phyloP scores from a whole-genome alignment of 805 yeast genomes.

The Spathaspora arborariae region DNA sequence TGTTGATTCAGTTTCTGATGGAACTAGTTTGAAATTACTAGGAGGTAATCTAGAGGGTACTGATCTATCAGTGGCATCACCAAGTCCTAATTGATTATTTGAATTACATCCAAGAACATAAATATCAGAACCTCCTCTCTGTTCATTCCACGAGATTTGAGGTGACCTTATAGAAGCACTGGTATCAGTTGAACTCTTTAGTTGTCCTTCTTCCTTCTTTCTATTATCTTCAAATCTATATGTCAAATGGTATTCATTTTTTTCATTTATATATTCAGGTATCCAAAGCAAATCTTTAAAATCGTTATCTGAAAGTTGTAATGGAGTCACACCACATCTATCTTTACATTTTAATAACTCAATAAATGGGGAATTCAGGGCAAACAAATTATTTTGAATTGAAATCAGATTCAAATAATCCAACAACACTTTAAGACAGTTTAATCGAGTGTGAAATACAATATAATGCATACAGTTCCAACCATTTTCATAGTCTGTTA shows the following conservation, averaged over 20 bases:
- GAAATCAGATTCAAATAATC: slow-evolving; percentile 18
- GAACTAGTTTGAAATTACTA: slow-evolving; percentile 19
- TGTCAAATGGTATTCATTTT: slow-evolving; percentile 24
- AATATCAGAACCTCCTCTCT: slow-evolving; percentile 55
- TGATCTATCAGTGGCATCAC: slow-evolving; percentile 49
- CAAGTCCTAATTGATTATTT: slow-evolving; percentile 63
- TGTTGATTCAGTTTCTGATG: slow-evolving; percentile 7
- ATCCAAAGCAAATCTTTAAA: slow-evolving; percentile 39
- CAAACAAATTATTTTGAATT: slow-evolving; percentile 5
- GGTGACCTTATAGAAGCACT: background rate
- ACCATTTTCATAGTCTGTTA: slow-evolving; percentile 68
- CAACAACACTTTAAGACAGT: slow-evolving; percentile 44
- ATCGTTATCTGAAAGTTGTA: slow-evolving; percentile 57
- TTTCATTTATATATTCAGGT: slow-evolving; percentile 39
- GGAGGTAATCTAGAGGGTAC: slow-evolving; percentile 38
- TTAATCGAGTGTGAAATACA: slow-evolving; percentile 51
- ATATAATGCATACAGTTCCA: slow-evolving; percentile 81
- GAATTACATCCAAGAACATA: slow-evolving; percentile 61
- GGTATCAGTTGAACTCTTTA: background rate
- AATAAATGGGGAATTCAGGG: slow-evolving; percentile 3
- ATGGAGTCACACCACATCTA: slow-evolving; percentile 66
- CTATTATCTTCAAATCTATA: slow-evolving; percentile 16
- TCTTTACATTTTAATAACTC: slow-evolving; percentile 52
- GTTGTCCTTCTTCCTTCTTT: background rate
- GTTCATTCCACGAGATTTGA: slow-evolving; percentile 26